phyloP scores from a whole-genome alignment of 805 yeast species.

The Zygotorulaspora chibaensis region DNA sequence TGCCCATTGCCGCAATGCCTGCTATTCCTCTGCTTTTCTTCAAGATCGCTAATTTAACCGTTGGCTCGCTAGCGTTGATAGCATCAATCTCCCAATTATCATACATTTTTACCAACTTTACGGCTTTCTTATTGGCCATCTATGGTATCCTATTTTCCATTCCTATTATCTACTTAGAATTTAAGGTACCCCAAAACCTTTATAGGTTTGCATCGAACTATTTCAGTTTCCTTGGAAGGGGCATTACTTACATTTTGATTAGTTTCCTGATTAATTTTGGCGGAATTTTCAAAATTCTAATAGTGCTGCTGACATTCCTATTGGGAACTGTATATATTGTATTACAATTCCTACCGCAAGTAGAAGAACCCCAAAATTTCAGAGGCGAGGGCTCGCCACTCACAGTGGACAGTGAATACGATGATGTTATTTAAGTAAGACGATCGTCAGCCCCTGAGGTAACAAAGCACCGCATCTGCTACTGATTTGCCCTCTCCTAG shows the following conservation, averaged over 20 bases:
- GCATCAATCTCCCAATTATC: constrained; percentile 23
- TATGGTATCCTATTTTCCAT: constrained; percentile 53
- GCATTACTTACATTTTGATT: constrained; percentile 35
- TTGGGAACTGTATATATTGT: constrained; percentile 57
- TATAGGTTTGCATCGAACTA: constrained; percentile 62
- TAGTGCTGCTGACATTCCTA: constrained; percentile 54
- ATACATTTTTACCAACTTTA: constrained; percentile 22
- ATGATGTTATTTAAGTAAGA: constrained; percentile 15
- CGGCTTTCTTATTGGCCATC: constrained; percentile 53
- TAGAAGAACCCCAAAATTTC: constrained; percentile 82
- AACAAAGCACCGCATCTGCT: too few relatives aligned
- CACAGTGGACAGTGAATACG: constrained; percentile 37
- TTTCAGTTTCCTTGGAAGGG: constrained; percentile 59
- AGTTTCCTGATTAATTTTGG: constrained; percentile 56
- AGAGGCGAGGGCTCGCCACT: constrained; percentile 46
- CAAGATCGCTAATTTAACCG: constrained; percentile 46
- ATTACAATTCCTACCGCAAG: constrained; percentile 68
- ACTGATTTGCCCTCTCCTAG: too few relatives aligned
- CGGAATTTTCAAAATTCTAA: constrained; percentile 50
- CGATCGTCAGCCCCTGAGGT: too few relatives aligned
- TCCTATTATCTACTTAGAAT: constrained; percentile 44
- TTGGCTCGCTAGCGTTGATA: constrained; percentile 49
- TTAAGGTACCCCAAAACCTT: constrained; percentile 52
- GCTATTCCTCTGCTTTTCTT: constrained; percentile 23
- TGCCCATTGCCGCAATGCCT: constrained; percentile 6